phyloP scores from a whole-genome alignment of 257 asterid species.

The Coffea canephora region DNA sequence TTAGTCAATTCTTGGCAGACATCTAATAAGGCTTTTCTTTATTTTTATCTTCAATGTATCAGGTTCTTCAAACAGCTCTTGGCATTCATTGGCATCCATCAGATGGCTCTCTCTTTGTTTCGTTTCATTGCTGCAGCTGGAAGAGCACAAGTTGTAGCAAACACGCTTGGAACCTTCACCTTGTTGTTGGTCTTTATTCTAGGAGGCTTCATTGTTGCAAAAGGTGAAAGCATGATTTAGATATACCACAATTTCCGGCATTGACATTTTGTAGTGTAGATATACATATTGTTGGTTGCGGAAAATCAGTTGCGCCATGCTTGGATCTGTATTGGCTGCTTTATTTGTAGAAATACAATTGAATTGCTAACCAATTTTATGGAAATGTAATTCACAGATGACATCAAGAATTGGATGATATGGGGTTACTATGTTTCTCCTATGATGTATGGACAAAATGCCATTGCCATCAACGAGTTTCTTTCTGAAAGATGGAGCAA shows the following conservation, averaged over 20 bases:
- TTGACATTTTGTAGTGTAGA: background rate
- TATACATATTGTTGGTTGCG: background rate
- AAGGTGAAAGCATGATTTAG: slow-evolving; percentile 33
- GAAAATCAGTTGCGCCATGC: background rate
- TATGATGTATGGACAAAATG: slow-evolving; percentile 92
- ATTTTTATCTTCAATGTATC: slow-evolving; percentile 2
- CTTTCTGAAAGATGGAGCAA: slow-evolving; percentile 80
- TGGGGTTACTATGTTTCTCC: slow-evolving; percentile 94
- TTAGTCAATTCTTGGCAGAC: background rate
- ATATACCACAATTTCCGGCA: background rate
- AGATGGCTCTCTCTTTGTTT: slow-evolving; percentile 77
- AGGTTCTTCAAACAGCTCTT: slow-evolving; percentile 75
- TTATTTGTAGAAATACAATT: background rate
- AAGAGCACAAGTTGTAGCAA: slow-evolving; percentile 72
- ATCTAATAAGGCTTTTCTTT: background rate
- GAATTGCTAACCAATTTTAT: background rate
- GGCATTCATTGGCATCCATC: slow-evolving; percentile 71
- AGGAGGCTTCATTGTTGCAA: slow-evolving; percentile 78
- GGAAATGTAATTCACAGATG: slow-evolving; percentile 39
- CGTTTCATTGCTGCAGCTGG: slow-evolving; percentile 79
- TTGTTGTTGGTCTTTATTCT: slow-evolving; percentile 62
- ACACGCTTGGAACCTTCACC: slow-evolving; percentile 66
- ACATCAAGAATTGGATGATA: slow-evolving; percentile 73
- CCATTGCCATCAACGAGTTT: slow-evolving; percentile 80
- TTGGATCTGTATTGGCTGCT: background rate